Percentiles rank a stretch among this genome's conserved stretches.
These are phyloP conservation scores for Sporothrix brasiliensis DNA, from an alignment of 2,329 filamentous ascomycete species.

Conservation along the genomic window DNA sequence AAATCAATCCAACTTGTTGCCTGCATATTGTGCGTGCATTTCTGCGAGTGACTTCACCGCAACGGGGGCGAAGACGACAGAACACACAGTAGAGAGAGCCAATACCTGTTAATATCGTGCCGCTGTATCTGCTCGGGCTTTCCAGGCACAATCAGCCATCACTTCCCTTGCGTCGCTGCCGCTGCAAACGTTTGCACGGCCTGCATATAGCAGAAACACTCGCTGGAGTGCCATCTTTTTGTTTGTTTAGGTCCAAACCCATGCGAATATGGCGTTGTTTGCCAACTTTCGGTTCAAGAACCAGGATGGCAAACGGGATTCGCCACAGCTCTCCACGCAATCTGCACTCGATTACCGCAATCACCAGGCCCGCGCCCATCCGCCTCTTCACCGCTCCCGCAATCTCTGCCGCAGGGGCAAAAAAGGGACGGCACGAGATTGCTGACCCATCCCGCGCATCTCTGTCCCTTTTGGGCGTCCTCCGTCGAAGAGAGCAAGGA, in stretches of 20 bases:
- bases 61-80: background rate
- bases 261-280: background rate
- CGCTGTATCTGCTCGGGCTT: slow-evolving; percentile 20
- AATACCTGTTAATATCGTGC: slow-evolving; percentile 21
- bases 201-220: background rate
- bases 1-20: background rate
- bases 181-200: slow-evolving; percentile 13
- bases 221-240: background rate
- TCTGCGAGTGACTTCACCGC: background rate
- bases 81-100: background rate
- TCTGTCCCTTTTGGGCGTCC: slow-evolving; percentile 3
- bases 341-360: background rate
- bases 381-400: slow-evolving; percentile 20
- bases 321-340: slow-evolving; percentile 2
- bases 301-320: background rate
- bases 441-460: slow-evolving; percentile 18
- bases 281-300: background rate
- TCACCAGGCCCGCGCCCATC: background rate
- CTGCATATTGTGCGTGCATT: slow-evolving; percentile 4
- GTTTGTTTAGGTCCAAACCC: background rate
- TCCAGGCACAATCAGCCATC: background rate
- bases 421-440: slow-evolving; percentile 20
- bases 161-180: background rate
- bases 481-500: background rate
- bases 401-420: slow-evolving; percentile 7